Base-by-base conservation (phyloP, 768 basidiomycete species). In the Cystofilobasidium bisporidii region DNA sequence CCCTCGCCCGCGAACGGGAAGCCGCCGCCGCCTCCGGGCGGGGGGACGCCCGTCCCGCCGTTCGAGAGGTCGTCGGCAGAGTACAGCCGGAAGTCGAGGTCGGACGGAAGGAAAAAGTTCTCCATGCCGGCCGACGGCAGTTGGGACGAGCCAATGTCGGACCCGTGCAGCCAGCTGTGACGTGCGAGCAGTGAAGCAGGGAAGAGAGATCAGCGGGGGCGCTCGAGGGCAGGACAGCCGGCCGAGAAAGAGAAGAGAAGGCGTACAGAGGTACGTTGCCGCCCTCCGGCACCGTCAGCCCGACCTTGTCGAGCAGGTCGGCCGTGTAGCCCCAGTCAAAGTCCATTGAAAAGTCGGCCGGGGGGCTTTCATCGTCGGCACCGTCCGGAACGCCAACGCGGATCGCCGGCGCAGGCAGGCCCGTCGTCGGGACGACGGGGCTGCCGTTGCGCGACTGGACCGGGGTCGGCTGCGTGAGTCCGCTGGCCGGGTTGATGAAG, bases 261-360 rank as follows among this genome's bases (percentile, higher is more conserved):
- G n/a, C 60, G 40, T 30, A 67, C 26, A 69, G 63, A 22, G 67
- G 67, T 2, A 69, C 57, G 15, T 69, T 17, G 6, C 57, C 67
- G 18, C 67, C 65, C 17, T 59, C 61, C 11, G 50, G 38, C 41
- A 68, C 28, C 22, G 47, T 43, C 22, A 68, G 50, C 18, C 67
- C 67, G 20, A 68, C 61, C 67, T 68, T 57, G 41, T 68, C 61
- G 32, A 58, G 53, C 61, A 68, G 61, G 55, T 68, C 67, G 15
- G 61, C 61, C 43, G 67, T 62, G 63, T 55, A 64, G 28, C 50
- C 48, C 63, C 63, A 64, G 47, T 64, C 63, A 14, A 61, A 61
- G 36, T 64, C 63, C 32, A 64, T 43, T 53, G 63, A 64, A 53
- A 68, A 68, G 43, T 68, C 67, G 30, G 67, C 65, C 43, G 48